Evolutionary conservation across 2,329 filamentous ascomycete genomes (phyloP), one percentile per base, ranked within the genome.

Genomic region (Fusarium drepaniforme): DNA sequence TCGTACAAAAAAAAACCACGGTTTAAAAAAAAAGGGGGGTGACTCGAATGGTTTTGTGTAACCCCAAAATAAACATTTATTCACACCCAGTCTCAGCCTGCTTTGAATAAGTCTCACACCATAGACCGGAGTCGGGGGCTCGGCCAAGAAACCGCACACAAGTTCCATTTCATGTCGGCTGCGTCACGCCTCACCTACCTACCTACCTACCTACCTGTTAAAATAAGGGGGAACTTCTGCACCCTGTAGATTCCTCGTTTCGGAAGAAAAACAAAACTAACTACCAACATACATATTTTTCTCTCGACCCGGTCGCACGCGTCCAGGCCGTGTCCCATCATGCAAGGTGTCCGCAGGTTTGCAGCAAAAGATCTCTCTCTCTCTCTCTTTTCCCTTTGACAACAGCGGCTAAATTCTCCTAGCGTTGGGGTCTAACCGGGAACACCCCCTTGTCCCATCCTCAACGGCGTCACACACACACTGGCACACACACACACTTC

Each of bases 381-480:
- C 28, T 30, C 8, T 30, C 25, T 28, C 25, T 25, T 38, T 16
- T 51, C 25, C 46, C 46, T 51, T 51, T 51, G 46, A 51, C 46
- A 51, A 51, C 46, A 72, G 77, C 77, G 77, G 77, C 71, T 78
- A 78, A 78, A 78, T 75, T 79, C 77, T 78, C 77, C 77, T 78
- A 78, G 77, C 77, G 77, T 68, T 64, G 60, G 64, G 64, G 70
- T 42, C 38, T 30, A 30, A 53, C 44, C 70, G 62, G 76, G 71
- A 53, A 53, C 46, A 68, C 67, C 71, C 76, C 76, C 77, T 78
- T 78, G 77, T 74, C 66, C 64, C 64, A 68, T 68, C 33, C 61
- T 53, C 59, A 77, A 77, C 77, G 65, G 75, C 72, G 68, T 79
- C 74, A 79, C 76, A 78, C 75, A 74, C 77, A 74, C 61, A 65